phyloP scores from a whole-genome alignment of 2,329 filamentous ascomycete genomes.

The Xenosphaeropsis pyriputrescens region DNA sequence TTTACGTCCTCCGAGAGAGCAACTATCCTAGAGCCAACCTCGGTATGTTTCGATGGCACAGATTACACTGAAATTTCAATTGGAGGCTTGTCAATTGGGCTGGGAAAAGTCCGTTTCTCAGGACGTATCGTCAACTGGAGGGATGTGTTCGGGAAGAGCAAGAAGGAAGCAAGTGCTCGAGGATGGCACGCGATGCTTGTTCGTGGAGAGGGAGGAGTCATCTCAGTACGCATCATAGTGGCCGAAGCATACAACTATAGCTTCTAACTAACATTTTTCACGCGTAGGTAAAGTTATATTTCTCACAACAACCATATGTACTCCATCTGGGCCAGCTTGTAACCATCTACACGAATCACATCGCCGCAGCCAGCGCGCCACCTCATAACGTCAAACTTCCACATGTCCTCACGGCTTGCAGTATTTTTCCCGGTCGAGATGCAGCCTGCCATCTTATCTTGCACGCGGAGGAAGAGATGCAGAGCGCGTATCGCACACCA shows the following conservation, averaged over 20 bases:
- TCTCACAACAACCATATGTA: slow-evolving; percentile 22
- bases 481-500: slow-evolving; percentile 28
- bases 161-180: slow-evolving; percentile 26
- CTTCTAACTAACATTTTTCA: too few species aligned
- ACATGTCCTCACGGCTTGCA: slow-evolving; percentile 26
- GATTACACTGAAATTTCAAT: slow-evolving; percentile 32
- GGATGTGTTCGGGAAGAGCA: slow-evolving; percentile 24
- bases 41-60: slow-evolving; percentile 23
- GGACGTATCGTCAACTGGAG: slow-evolving; percentile 42
- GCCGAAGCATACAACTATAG: too few species aligned
- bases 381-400: slow-evolving; percentile 19
- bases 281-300: slow-evolving; percentile 34
- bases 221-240: slow-evolving; percentile 25
- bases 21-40: slow-evolving; percentile 21
- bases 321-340: slow-evolving; percentile 37
- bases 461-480: slow-evolving; percentile 29
- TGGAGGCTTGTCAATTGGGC: slow-evolving; percentile 30
- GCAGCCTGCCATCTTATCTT: slow-evolving; percentile 36
- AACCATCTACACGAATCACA: slow-evolving; percentile 39
- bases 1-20: slow-evolving; percentile 34
- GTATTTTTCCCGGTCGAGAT: slow-evolving; percentile 42
- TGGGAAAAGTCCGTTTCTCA: slow-evolving; percentile 31
- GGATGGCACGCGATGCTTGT: slow-evolving; percentile 37
- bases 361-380: slow-evolving; percentile 31
- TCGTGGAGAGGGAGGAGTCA: slow-evolving; percentile 37